Base-by-base conservation (phyloP, 73 alveolate genomes). In the Paramecium octaurelia region DNA sequence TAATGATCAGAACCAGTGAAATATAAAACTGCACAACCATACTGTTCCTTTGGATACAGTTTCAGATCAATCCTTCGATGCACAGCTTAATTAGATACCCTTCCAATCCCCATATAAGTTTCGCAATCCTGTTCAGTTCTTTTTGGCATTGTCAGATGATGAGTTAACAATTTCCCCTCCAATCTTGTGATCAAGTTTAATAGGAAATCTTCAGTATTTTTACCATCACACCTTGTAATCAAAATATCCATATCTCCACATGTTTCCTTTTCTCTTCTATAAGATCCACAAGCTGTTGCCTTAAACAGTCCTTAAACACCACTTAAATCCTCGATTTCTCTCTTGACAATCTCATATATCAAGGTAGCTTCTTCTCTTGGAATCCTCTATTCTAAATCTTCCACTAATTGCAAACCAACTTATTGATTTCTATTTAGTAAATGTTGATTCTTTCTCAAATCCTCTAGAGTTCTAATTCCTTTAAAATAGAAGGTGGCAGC, bases 231-330 rank as follows among this genome's bases (percentile, higher is more conserved):
- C 94, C 97, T 92, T 57, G 99, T 96, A 23, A 98, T 97, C 71
- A 98, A 92, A 10, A 98, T 93, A 93, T 98, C 99, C 76, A 98
- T 95, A 94, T 98, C 99, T 9, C 99, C 99, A 95, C 99, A 98
- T 21, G 97, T 88, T 92, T 96, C 93, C 84, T 92, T 97, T 29
- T 98, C 99, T 93, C 99, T 95, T 92, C 99, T 95, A 89, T 98
- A 98, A 21, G 98, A 94, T 2, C 99, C 99, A 76, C 99, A 97
- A 16, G 98, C 71, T 16, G 59, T 92, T n/a, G 93, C 98, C 83
- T 95, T 97, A 20, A 92, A 83, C 24, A 93, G 92, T 50, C 93
- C 92, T 42, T 38, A 70, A 0, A 69, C 36, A 1, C 35, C 83
- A 58, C 46, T 60, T 34, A 38, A 58, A 27, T 57, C 57, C 12